Percentiles rank a stretch among this genome's conserved stretches.
Conservation (phyloP, 1,284 basidiomycete species). For the Apiotrichum akiyoshidainum region DNA sequence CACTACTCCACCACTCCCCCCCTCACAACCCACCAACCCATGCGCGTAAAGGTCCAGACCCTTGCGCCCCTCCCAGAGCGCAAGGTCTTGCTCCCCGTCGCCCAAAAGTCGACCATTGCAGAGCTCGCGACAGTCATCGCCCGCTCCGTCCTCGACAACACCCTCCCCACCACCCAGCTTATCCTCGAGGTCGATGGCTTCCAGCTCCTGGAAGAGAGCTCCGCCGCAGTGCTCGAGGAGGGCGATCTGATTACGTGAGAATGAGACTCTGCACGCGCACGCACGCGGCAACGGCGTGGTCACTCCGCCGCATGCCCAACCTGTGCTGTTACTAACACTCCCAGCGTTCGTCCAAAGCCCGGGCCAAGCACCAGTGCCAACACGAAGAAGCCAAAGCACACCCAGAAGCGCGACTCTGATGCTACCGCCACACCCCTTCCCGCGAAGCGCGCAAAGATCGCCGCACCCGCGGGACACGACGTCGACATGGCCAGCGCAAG, state of each 20-base stretch:
- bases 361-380: no score
- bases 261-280: neutral
- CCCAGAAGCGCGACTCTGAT: no score
- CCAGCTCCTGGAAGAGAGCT: slow-evolving; percentile 42
- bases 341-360: no score
- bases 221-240: slow-evolving; percentile 32
- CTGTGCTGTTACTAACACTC: no score
- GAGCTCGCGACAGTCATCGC: slow-evolving; percentile 5
- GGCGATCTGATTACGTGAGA: slow-evolving; percentile 47
- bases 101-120: neutral
- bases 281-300: neutral
- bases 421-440: no score
- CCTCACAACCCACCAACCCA: slow-evolving; percentile 6
- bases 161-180: slow-evolving; percentile 6
- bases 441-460: no score
- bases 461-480: no score
- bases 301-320: no score
- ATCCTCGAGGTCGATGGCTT: slow-evolving; percentile 49
- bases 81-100: slow-evolving; percentile 28
- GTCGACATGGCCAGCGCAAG: no score
- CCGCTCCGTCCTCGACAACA: neutral
- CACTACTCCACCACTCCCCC: no score
- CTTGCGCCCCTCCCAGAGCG: slow-evolving; percentile 31
- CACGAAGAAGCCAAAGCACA: no score
- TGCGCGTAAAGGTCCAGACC: slow-evolving; percentile 38